phyloP scores from a whole-genome alignment of 495 filamentous ascomycete species.

The Platismatia glauca region DNA sequence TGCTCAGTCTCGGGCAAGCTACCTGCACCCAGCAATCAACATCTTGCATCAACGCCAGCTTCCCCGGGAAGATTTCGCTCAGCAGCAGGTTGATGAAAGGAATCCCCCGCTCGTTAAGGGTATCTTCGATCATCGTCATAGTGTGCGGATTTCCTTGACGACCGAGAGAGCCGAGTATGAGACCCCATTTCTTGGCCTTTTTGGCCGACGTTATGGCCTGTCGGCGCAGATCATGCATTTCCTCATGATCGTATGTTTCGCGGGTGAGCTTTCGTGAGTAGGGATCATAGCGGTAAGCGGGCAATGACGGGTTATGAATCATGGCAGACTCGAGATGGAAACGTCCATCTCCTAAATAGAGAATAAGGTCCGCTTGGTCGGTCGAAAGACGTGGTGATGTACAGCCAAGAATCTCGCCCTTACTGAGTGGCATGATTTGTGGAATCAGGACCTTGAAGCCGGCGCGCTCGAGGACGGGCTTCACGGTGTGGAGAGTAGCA shows the following conservation, averaged over 20 bases:
- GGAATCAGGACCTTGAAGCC: slow-evolving; percentile 81
- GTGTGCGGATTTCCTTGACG: slow-evolving; percentile 94
- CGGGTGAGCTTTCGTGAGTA: slow-evolving; percentile 86
- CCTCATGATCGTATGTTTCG: slow-evolving; percentile 80
- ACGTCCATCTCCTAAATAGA: slow-evolving; percentile 91
- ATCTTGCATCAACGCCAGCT: slow-evolving; percentile 82
- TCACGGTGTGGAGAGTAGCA: slow-evolving; percentile 79
- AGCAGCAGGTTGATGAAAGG: slow-evolving; percentile 75
- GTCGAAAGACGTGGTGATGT: slow-evolving; percentile 69
- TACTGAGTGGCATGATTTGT: slow-evolving; percentile 84
- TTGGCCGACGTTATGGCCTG: slow-evolving; percentile 68
- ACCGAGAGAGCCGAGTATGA: slow-evolving; percentile 87
- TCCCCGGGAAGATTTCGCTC: slow-evolving; percentile 92
- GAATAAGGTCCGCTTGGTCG: slow-evolving; percentile 60
- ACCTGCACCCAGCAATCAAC: slow-evolving; percentile 98
- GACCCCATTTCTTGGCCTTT: slow-evolving; percentile 75
- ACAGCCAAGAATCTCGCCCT: slow-evolving; percentile 92
- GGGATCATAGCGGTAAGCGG: slow-evolving; percentile 94
- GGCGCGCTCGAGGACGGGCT: slow-evolving; percentile 61
- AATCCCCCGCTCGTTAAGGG: slow-evolving; percentile 56
- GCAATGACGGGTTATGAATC: slow-evolving; percentile 89
- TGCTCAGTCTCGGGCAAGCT: slow-evolving; percentile 86
- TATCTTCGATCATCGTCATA: slow-evolving; percentile 71
- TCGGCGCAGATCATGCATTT: slow-evolving; percentile 73
- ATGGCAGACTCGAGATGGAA: slow-evolving; percentile 98